Percentiles rank a stretch among this genome's conserved stretches.
Conservation (phyloP, 768 basidiomycete genomes). For the Mycena alexandri region DNA sequence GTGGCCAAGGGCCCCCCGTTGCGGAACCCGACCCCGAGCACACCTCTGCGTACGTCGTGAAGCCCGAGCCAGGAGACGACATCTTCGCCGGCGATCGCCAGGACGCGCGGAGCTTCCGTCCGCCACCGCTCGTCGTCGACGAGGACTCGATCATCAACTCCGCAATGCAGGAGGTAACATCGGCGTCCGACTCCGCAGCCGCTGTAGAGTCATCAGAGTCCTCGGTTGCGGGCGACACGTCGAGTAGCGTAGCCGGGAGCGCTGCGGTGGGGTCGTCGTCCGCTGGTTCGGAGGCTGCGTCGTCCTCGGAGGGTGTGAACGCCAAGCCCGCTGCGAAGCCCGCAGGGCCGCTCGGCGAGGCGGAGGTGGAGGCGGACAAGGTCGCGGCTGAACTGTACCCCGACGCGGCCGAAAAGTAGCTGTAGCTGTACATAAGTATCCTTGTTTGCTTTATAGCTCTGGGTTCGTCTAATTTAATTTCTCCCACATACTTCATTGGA, state of each 20-base stretch:
- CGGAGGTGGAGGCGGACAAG: constrained; percentile 63
- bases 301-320: constrained; percentile 25
- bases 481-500: background rate
- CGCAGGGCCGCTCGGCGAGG: constrained; percentile 62
- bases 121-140: constrained; percentile 40
- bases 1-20: constrained; percentile 27
- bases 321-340: constrained; percentile 33
- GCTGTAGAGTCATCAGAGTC: constrained; percentile 17
- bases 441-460: constrained; percentile 27
- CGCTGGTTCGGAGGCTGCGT: constrained; percentile 26
- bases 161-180: constrained; percentile 12
- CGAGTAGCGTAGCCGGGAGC: background rate
- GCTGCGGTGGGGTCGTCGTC: constrained; percentile 12
- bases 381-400: constrained; percentile 69
- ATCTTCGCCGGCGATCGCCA: constrained; percentile 71
- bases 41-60: constrained; percentile 59
- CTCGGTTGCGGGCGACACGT: background rate
- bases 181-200: background rate
- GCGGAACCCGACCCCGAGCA: constrained; percentile 42
- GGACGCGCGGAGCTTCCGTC: constrained; percentile 59
- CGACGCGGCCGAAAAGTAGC: constrained; percentile 47
- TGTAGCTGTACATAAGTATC: constrained; percentile 21
- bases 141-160: constrained; percentile 53
- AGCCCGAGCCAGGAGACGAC: constrained; percentile 80
- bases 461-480: constrained; percentile 30